Evolutionary conservation across 192 early-diverging fungal species (phyloP).

Genomic region (Backusella macrospora): DNA sequence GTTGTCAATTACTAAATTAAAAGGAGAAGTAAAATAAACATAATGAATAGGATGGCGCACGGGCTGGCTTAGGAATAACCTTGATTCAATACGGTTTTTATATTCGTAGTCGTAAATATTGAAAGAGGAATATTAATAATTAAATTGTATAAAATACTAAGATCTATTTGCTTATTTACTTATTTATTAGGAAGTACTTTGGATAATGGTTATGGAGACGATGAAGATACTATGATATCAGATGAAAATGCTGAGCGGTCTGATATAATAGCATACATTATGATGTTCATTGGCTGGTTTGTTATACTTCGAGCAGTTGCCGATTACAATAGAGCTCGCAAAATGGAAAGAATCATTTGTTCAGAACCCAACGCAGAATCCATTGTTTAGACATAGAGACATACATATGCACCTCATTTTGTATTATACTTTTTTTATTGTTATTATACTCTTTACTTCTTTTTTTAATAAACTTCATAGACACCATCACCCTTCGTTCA

Average conservation of each 20-base stretch:
- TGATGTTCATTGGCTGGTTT: constrained; percentile 72
- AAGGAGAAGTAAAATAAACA: neutral
- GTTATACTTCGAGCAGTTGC: constrained; percentile 69
- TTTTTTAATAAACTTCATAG: constrained; percentile 8
- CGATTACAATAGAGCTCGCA: constrained; percentile 69
- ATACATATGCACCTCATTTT: neutral
- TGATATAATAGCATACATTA: constrained; percentile 59
- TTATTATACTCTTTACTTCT: neutral
- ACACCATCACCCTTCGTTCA: neutral
- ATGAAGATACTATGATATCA: constrained; percentile 12
- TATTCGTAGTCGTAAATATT: constrained; percentile 49
- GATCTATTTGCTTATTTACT: neutral
- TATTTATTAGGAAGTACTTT: constrained; percentile 31
- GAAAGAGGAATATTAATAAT: neutral
- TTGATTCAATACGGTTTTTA: constrained; percentile 74
- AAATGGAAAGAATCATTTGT: constrained; percentile 64
- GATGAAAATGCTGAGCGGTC: constrained; percentile 5
- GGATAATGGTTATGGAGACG: constrained; percentile 36
- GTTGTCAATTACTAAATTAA: neutral
- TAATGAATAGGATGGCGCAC: constrained; percentile 57
- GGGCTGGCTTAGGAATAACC: constrained; percentile 77
- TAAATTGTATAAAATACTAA: neutral
- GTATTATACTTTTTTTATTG: neutral
- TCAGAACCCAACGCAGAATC: neutral
- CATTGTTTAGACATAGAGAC: constrained; percentile 3